phyloP scores from a whole-genome alignment of 768 basidiomycete genomes.

The Calocybe indica region DNA sequence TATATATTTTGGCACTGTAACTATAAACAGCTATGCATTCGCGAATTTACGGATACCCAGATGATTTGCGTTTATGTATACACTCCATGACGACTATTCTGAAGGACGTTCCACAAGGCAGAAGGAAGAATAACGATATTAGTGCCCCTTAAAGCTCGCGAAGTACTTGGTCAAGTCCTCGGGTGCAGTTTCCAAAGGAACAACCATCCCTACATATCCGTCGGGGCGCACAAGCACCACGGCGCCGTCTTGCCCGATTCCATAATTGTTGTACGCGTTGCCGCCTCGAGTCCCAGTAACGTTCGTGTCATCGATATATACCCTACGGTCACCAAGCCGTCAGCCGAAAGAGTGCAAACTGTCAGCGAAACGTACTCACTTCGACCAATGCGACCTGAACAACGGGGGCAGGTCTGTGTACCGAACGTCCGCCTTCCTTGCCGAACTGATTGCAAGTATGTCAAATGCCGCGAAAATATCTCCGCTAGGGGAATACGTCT shows the following conservation, averaged over 20 bases:
- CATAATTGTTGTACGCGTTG: conserved; percentile 51
- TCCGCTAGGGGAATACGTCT: conserved; percentile 19
- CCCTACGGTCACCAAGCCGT: conserved; percentile 27
- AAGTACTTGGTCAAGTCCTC: conserved; percentile 41
- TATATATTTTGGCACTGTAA: no score
- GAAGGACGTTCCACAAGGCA: no score
- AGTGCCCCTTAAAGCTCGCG: conserved; percentile 29
- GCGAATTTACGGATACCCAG: no score
- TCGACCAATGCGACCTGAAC: conserved; percentile 54
- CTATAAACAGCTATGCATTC: no score
- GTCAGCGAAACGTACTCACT: conserved; percentile 27
- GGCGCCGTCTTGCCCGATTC: conserved; percentile 40
- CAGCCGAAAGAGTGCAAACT: background rate
- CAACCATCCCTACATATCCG: conserved; percentile 58
- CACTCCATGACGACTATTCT: no score
- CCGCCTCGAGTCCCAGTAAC: conserved; percentile 39
- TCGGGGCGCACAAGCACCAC: conserved; percentile 57
- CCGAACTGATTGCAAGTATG: conserved; percentile 32
- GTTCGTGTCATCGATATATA: conserved; percentile 53
- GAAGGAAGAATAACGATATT: background rate
- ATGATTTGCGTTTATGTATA: no score
- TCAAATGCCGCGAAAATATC: conserved; percentile 34
- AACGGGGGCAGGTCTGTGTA: conserved; percentile 40
- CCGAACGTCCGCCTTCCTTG: conserved; percentile 30
- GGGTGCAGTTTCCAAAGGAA: conserved; percentile 37